Base-by-base conservation (phyloP, 75 land plant species). In the Picea glauca region DNA sequence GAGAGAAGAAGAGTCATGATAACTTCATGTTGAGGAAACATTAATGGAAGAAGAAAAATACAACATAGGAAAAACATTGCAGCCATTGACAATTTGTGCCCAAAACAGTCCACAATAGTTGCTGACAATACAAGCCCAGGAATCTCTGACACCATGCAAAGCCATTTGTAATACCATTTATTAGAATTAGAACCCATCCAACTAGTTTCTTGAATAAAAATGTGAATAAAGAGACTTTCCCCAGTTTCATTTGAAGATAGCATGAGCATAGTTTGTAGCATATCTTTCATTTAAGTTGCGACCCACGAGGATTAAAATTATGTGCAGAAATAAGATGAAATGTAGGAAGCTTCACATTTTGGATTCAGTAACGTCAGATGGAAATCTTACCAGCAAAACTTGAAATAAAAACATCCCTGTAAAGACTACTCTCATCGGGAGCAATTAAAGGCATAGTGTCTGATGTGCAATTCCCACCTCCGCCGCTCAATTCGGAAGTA, bases 11-110 rank as follows among this genome's bases (percentile, higher is more conserved):
- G 58, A 11, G 94, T 92, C 21, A 91, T 96, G 12, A 90, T 62
- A 56, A 56, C 74, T 72, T 84, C 82, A 33, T 87, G 72, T 85
- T 92, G 94, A 58, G 76, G 80, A 50, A 83, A 66, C 31, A 86
- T 72, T 78, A 96, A 80, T 1, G 98, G 98, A 4, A 90, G 58
- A 40, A 96, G 86, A 76, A 90, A 90, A 30, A 85, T 58, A 79
- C 85, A 88, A 78, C 94, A 89, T 4, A 88, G 14, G 68, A 85
- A 85, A 80, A 96, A 91, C 87, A 94, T 73, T 13, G 83, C n/a
- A 74, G 98, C 80, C 98, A 96, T 96, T 30, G 98, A 94, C 31
- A 80, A 77, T 80, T 96, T 96, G 38, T 94, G 88, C 13, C 96
- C 98, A 76, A 90, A 54, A 77, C 79, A 82, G 70, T 96, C 98